Percentiles rank a stretch among this genome's conserved stretches.
phyloP scores from a whole-genome alignment of 1,284 basidiomycete species.

The Lentinula novae-zelandiae region DNA sequence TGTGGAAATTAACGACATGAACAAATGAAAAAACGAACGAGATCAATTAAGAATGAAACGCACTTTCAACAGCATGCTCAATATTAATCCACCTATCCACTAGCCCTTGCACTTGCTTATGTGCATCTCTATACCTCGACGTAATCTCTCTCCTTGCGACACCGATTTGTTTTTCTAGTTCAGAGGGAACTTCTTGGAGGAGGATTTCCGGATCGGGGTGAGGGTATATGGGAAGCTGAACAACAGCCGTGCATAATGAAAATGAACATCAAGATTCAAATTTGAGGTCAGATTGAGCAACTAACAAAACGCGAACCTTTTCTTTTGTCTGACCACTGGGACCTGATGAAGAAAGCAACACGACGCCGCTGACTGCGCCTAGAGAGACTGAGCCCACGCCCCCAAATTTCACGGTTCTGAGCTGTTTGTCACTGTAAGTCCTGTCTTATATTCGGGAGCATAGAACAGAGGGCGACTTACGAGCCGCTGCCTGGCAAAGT shows the following conservation, averaged over 20 bases:
- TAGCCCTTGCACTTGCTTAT: conserved; percentile 62
- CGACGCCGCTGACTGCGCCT: not conserved
- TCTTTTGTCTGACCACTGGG: not conserved
- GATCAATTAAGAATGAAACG: conserved; percentile 30
- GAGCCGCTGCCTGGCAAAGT: conserved; percentile 7
- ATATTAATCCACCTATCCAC: conserved; percentile 79
- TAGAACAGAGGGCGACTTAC: not conserved
- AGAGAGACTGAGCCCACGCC: conserved; percentile 1
- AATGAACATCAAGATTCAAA: too few relatives aligned
- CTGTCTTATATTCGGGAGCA: too few relatives aligned
- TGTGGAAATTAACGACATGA: too few relatives aligned
- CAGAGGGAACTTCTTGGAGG: conserved; percentile 69
- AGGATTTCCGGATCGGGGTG: conserved; percentile 54
- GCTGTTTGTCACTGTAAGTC: not conserved
- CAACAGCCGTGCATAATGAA: not conserved
- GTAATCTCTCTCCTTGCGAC: conserved; percentile 56
- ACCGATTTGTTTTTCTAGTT: conserved; percentile 71
- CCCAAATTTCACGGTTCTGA: not conserved
- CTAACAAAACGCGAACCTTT: not conserved
- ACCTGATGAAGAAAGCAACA: not conserved
- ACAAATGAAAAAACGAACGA: too few relatives aligned
- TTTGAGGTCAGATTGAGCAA: not conserved
- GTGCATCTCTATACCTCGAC: conserved; percentile 50
- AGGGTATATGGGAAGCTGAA: conserved; percentile 79
- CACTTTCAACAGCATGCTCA: conserved; percentile 81